These are phyloP conservation scores for Rhizopogon roseolus DNA, from an alignment of 768 basidiomycete genomes.

Conservation along the genomic window DNA sequence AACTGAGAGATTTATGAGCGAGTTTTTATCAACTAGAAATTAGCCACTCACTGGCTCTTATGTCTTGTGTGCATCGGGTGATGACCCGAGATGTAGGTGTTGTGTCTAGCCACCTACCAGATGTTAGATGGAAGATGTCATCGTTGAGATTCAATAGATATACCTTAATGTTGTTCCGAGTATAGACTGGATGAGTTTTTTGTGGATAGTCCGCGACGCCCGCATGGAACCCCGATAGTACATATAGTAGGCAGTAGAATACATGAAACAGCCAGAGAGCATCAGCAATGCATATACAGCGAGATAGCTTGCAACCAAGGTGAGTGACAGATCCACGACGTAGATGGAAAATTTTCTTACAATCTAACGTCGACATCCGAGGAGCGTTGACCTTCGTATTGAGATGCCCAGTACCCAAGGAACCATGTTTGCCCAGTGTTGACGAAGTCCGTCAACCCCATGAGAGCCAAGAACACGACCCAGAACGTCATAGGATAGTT, in stretches of 20 bases:
- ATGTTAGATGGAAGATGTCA: conserved; percentile 26
- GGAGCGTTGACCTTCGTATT: conserved; percentile 30
- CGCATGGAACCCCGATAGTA: conserved; percentile 47
- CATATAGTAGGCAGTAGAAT: conserved; percentile 27
- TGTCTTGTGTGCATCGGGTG: conserved; percentile 63
- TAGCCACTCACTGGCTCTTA: conserved; percentile 25
- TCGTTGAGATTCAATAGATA: conserved; percentile 25
- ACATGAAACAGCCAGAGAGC: conserved; percentile 25
- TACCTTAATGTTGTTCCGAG: conserved; percentile 60
- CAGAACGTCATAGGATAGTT: conserved; percentile 26
- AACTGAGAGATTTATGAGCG: conserved; percentile 16
- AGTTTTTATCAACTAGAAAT: not conserved
- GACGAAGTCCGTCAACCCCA: conserved; percentile 17
- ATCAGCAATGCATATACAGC: conserved; percentile 36
- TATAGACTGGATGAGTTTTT: conserved; percentile 44
- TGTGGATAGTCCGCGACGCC: conserved; percentile 53
- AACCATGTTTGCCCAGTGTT: conserved; percentile 33
- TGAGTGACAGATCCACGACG: not conserved
- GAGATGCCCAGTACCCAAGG: conserved; percentile 41
- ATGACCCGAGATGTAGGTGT: conserved; percentile 58
- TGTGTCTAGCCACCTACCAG: conserved; percentile 42
- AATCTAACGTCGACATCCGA: conserved; percentile 29
- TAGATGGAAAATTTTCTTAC: conserved; percentile 17
- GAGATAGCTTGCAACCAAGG: conserved; percentile 38
- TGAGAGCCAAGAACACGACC: conserved; percentile 13